Conservation (phyloP, 2,329 filamentous ascomycete genomes). For the Pseudogymnoascus sp. region DNA sequence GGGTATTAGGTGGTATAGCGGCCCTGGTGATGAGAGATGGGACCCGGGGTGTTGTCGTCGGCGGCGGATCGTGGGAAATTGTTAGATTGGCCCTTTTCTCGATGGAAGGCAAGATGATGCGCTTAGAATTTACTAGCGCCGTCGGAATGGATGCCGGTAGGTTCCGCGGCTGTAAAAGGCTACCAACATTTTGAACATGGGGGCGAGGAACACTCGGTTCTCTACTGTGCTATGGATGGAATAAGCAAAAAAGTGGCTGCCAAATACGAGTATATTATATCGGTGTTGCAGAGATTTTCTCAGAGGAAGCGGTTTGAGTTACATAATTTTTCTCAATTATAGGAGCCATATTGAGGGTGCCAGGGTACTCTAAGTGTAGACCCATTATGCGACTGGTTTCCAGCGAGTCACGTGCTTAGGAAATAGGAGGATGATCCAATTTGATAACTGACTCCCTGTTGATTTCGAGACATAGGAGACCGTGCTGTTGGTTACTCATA, state of each 20-base stretch:
- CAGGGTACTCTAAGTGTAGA: neutral
- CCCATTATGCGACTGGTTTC: neutral
- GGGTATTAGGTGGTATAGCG: neutral
- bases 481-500: neutral
- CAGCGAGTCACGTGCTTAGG: neutral
- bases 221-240: neutral
- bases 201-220: neutral
- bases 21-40: conserved; percentile 2
- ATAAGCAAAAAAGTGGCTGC: neutral
- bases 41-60: neutral
- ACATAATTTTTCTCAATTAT: neutral
- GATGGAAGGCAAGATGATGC: conserved; percentile 7
- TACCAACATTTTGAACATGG: neutral
- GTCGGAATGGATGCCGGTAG: conserved; percentile 4
- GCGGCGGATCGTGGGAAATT: conserved; percentile 1
- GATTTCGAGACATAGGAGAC: neutral
- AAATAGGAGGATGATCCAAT: neutral
- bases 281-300: neutral
- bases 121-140: conserved; percentile 9
- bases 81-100: conserved; percentile 3
- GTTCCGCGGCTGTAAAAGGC: conserved; percentile 2
- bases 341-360: neutral
- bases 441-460: neutral
- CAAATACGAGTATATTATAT: neutral
- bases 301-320: neutral